Base-by-base conservation (phyloP, 352 stramenopile genomes). In the Pythium coloratum region DNA sequence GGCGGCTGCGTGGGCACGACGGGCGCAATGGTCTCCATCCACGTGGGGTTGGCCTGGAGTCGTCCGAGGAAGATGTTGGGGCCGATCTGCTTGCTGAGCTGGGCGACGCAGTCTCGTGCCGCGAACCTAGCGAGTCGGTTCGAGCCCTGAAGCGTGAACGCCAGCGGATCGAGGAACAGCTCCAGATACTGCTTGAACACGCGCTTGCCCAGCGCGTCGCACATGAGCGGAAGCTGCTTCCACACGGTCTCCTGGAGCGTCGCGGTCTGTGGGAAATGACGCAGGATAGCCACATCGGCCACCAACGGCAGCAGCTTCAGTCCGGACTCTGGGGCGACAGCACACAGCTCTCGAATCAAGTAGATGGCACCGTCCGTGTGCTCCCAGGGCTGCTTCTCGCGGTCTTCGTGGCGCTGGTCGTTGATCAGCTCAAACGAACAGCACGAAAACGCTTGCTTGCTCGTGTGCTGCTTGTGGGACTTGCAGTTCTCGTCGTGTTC, bases 291-390 rank as follows among this genome's bases (percentile, higher is more conserved):
- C 10, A 89, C 76, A 44, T 94, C 85, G 3, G 84, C 88, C 32
- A 93, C 72, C 5, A 73, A 62, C 9, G 86, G 80, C 6, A 94
- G 77, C 46, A 79, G 76, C 26, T 63, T 70, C 16, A 91, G 71
- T 6, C 75, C 86, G 3, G 82, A 34, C 1, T 89, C 78, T 5
- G 85, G 84, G 2, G 80, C 77, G 3, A 91, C 80, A 18, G 44
- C 50, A 38, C 87, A 97, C 18, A 99, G 79, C 71, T 99, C 96
- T 13, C 95, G 87, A 33, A 99, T 80, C 66, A 99, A 80, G 73
- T 99, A 99, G 57, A 99, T 87, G 12, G 92, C 97, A 24, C 97
- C 97, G 63, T 99, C 97, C 10, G 91, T 95, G 69, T 97, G 88
- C 71, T 99, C 95, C 97, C 97, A 99, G 6, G 90, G 91, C 71